phyloP scores from a whole-genome alignment of 2,329 filamentous ascomycete genomes.

The Penicillium aurantiogriseum region DNA sequence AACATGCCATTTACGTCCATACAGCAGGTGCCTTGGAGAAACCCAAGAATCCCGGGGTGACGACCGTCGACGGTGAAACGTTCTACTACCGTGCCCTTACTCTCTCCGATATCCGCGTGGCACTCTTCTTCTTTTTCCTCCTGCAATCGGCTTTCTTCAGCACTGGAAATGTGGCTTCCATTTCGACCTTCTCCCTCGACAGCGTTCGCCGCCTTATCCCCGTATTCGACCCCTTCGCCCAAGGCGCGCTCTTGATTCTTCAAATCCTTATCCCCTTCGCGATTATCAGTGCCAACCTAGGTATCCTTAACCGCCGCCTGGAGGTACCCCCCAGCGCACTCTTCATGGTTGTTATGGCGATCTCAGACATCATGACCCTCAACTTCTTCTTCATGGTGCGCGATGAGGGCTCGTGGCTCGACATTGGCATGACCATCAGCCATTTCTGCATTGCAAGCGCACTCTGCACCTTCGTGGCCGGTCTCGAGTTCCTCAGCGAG shows the following conservation, averaged over 20 bases:
- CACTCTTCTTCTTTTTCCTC: conserved; percentile 92
- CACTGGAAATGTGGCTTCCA: conserved; percentile 91
- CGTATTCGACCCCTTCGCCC: conserved; percentile 89
- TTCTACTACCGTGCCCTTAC: conserved; percentile 64
- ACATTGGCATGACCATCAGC: conserved; percentile 94
- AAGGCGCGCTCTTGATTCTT: conserved; percentile 79
- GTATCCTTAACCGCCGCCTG: conserved; percentile 80
- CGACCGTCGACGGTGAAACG: conserved; percentile 32
- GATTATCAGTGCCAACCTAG: conserved; percentile 88
- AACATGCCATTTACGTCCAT: conserved; percentile 67
- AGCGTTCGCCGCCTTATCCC: conserved; percentile 84
- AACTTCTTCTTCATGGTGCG: conserved; percentile 98
- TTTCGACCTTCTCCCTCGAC: conserved; percentile 91
- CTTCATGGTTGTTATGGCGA: conserved; percentile 91
- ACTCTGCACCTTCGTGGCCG: conserved; percentile 86
- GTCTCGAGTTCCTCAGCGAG: conserved; percentile 80
- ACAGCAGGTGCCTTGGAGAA: conserved; percentile 34
- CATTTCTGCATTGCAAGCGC: conserved; percentile 92
- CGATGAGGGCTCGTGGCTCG: conserved; percentile 94
- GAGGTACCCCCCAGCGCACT: conserved; percentile 83
- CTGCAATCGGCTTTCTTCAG: conserved; percentile 96
- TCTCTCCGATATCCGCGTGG: conserved; percentile 80
- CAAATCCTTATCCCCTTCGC: conserved; percentile 94
- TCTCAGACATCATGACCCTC: conserved; percentile 86
- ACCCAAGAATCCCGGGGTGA: conserved; percentile 33